phyloP scores from a whole-genome alignment of 176 grass and related monocot genomes.

The Carex cristatella region DNA sequence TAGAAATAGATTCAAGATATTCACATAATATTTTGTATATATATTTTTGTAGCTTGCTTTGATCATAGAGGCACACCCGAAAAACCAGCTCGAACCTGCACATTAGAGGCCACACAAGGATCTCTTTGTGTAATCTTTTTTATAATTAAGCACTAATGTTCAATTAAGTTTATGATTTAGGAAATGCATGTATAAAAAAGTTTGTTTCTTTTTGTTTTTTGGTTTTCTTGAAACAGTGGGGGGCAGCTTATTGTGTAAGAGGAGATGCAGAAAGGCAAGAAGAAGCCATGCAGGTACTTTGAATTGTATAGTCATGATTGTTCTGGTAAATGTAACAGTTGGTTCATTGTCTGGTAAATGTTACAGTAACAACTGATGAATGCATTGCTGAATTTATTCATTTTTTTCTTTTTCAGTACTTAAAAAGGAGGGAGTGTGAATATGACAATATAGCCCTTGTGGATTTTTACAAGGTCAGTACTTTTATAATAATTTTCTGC shows the following conservation, averaged over 20 bases:
- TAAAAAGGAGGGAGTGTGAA: constrained; percentile 87
- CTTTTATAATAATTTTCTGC: background rate
- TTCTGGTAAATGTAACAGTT: background rate
- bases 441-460: constrained; percentile 76
- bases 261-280: constrained; percentile 57
- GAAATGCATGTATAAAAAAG: background rate
- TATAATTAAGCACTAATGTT: background rate
- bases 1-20: background rate
- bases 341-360: background rate
- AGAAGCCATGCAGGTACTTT: constrained; percentile 69
- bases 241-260: constrained; percentile 80
- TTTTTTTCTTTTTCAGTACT: constrained; percentile 49
- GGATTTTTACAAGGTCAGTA: constrained; percentile 68
- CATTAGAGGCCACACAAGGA: constrained; percentile 58
- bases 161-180: background rate
- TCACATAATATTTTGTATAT: background rate
- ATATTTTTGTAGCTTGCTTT: constrained; percentile 58
- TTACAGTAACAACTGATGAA: background rate
- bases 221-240: constrained; percentile 58
- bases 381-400: background rate
- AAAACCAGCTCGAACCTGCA: constrained; percentile 88
- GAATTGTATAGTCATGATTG: background rate
- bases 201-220: constrained; percentile 1
- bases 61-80: constrained; percentile 90
- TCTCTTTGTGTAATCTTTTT: constrained; percentile 55